Conservation (phyloP, 768 basidiomycete species). For the Leccinum subgranulosum region DNA sequence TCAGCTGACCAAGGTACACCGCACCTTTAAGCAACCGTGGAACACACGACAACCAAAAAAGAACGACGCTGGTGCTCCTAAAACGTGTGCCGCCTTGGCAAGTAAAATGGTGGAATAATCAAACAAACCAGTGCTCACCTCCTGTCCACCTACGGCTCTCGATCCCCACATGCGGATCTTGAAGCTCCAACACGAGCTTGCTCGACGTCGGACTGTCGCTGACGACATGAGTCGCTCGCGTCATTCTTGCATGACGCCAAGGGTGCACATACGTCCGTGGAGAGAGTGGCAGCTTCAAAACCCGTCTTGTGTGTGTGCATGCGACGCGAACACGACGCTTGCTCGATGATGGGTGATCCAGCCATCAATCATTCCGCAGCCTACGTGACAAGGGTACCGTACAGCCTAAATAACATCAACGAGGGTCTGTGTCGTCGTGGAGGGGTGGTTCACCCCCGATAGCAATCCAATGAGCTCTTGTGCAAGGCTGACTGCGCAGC, state of each 20-base stretch:
- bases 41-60: conserved; percentile 4
- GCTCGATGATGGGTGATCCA: conserved; percentile 2
- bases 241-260: conserved; percentile 1
- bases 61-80: background rate
- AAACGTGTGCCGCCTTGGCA: conserved; percentile 2
- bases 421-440: background rate
- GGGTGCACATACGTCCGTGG: conserved; percentile 1
- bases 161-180: conserved; percentile 1
- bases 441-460: background rate
- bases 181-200: background rate
- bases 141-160: conserved; percentile 3
- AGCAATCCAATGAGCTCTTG: background rate
- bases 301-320: conserved; percentile 1
- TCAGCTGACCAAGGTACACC: background rate
- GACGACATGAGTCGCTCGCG: background rate
- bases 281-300: conserved; percentile 13
- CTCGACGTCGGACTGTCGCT: background rate
- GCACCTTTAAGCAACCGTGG: background rate
- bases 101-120: background rate
- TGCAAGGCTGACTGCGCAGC: background rate
- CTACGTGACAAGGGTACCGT: background rate
- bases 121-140: conserved; percentile 11
- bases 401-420: conserved; percentile 15
- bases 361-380: conserved; percentile 3
- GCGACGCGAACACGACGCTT: background rate